A percentile compares a stretch with the other conserved stretches of the same genome.
These are phyloP conservation scores for Penicillium roqueforti DNA, from an alignment of 495 filamentous ascomycete genomes.

Conservation along the genomic window DNA sequence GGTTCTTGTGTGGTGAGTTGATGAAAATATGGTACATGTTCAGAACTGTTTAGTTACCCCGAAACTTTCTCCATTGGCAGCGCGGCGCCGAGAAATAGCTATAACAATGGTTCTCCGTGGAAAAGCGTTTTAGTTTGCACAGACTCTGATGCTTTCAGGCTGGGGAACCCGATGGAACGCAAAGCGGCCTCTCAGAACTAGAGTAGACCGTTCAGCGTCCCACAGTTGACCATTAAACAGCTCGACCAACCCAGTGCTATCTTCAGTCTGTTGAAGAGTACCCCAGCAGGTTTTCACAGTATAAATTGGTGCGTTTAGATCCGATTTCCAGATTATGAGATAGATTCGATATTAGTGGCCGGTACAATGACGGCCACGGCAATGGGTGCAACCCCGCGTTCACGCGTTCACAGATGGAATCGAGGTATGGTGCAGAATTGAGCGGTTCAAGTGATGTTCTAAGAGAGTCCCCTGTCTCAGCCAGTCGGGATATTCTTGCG, in stretches of 20 bases:
- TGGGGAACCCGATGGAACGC: constrained; percentile 52
- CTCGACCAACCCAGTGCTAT: constrained; percentile 13
- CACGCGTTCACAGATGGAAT: constrained; percentile 3
- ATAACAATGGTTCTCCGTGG: neutral
- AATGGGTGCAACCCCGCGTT: constrained; percentile 9
- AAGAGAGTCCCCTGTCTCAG: neutral
- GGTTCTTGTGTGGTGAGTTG: constrained; percentile 27
- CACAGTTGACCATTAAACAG: constrained; percentile 44
- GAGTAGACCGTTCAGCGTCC: constrained; percentile 51
- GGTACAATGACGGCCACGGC: neutral
- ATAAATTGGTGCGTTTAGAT: neutral
- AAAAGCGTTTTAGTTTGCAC: neutral
- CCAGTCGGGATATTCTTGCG: neutral
- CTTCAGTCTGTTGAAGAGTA: neutral
- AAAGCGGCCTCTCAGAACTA: constrained; percentile 48
- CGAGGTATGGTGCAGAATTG: neutral
- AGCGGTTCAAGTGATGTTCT: neutral
- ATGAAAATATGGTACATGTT: constrained; percentile 41
- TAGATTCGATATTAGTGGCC: neutral
- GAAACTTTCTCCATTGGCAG: constrained; percentile 33
- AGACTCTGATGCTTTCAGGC: constrained; percentile 24
- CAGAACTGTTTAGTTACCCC: constrained; percentile 45
- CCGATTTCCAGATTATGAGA: neutral
- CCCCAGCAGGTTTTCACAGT: neutral
- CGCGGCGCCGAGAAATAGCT: constrained; percentile 4